Conservation (phyloP, 345 rosid genomes). For the Orychophragmus violaceus region DNA sequence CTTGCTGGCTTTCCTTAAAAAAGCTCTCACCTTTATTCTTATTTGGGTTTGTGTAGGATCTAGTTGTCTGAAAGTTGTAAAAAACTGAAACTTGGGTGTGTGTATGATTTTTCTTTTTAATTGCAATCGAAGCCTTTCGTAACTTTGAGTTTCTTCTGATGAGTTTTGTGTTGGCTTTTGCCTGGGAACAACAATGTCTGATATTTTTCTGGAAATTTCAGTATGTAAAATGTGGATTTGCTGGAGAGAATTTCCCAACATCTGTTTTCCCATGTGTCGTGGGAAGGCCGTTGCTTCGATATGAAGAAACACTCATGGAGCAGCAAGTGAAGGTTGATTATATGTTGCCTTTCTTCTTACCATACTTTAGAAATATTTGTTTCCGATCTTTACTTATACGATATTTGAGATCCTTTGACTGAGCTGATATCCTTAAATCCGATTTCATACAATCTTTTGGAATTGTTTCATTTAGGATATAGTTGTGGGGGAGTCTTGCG, state of each 20-base stretch:
- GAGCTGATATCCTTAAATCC: not conserved
- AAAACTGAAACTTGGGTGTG: not conserved
- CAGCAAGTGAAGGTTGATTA: slow-evolving; percentile 70
- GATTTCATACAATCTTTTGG: not conserved
- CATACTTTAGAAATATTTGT: not conserved
- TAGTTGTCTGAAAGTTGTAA: slow-evolving; percentile 4
- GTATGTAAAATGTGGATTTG: slow-evolving; percentile 98
- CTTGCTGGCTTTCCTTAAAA: not conserved
- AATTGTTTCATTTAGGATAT: slow-evolving; percentile 44
- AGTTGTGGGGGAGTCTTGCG: slow-evolving; percentile 89
- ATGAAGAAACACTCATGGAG: slow-evolving; percentile 87
- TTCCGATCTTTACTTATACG: not conserved
- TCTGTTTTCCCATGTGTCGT: slow-evolving; percentile 95
- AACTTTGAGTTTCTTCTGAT: not conserved
- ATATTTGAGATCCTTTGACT: not conserved
- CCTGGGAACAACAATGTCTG: not conserved
- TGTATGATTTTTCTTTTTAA: not conserved
- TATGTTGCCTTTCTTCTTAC: not conserved
- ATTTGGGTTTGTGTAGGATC: not conserved
- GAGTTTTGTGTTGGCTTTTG: not conserved
- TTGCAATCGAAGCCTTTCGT: not conserved
- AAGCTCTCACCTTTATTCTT: not conserved
- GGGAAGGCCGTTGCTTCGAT: slow-evolving; percentile 88
- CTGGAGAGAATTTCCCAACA: slow-evolving; percentile 95
- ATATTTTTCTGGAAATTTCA: slow-evolving; percentile 25